phyloP scores from a whole-genome alignment of 1,284 basidiomycete species.

The Ganoderma multipileum region DNA sequence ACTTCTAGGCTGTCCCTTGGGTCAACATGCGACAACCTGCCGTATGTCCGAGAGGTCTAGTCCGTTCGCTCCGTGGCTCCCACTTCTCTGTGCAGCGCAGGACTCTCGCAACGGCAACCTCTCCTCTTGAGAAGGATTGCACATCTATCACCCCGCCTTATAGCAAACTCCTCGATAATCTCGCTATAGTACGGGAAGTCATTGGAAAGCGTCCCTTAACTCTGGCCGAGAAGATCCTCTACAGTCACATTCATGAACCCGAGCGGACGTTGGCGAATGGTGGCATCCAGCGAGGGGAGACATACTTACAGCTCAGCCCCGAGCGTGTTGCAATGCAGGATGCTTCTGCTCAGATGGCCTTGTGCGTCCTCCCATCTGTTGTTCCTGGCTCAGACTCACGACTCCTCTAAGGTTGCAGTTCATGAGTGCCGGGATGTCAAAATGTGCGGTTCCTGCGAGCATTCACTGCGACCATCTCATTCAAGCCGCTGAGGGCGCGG shows the following conservation, averaged over 20 bases:
- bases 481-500: constrained; percentile 87
- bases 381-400: not conserved
- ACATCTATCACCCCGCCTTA: constrained; percentile 92
- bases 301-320: constrained; percentile 90
- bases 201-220: constrained; percentile 81
- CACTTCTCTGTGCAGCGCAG: constrained; percentile 31
- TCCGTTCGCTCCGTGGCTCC: constrained; percentile 6
- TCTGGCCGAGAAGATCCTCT: constrained; percentile 97
- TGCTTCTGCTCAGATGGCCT: constrained; percentile 94
- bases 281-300: constrained; percentile 82
- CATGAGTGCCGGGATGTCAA: constrained; percentile 93
- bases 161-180: constrained; percentile 74
- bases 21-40: constrained; percentile 22
- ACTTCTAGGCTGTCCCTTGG: constrained; percentile 21
- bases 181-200: constrained; percentile 75
- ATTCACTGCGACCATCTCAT: constrained; percentile 99
- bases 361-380: constrained; percentile 54
- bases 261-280: constrained; percentile 73
- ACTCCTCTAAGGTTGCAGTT: constrained; percentile 83
- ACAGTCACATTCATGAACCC: constrained; percentile 90
- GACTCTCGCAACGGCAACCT: constrained; percentile 61
- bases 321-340: constrained; percentile 99
- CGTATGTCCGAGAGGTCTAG: constrained; percentile 16
- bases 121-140: constrained; percentile 68
- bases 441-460: constrained; percentile 85